Evolutionary conservation across 305 asterid species (phyloP).

Genomic region (Fraxinus latifolia): DNA sequence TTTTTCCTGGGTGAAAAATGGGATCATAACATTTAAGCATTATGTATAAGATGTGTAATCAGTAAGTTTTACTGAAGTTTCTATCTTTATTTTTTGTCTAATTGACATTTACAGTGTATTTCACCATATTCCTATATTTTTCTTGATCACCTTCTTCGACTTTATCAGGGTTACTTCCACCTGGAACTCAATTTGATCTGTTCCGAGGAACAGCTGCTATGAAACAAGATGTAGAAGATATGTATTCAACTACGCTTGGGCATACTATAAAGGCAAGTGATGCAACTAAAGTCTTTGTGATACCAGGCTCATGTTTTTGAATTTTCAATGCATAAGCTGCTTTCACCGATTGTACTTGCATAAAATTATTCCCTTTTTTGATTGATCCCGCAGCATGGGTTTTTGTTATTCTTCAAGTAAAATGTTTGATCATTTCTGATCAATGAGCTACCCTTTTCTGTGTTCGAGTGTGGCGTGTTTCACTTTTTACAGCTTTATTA

Average conservation of each 20-base stretch:
- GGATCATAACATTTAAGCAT: neutral
- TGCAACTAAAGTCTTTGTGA: constrained; percentile 11
- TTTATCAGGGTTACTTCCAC: constrained; percentile 83
- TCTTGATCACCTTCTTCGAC: constrained; percentile 17
- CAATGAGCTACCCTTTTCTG: neutral
- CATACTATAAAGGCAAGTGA: constrained; percentile 77
- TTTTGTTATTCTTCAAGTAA: neutral
- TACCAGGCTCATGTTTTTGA: neutral
- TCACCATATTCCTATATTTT: neutral
- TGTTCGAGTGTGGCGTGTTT: neutral
- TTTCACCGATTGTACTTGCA: neutral
- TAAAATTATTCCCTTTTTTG: neutral
- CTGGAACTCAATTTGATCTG: constrained; percentile 96
- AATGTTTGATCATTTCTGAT: neutral
- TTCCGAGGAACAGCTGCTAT: constrained; percentile 98
- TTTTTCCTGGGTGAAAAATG: neutral
- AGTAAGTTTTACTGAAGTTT: constrained; percentile 14
- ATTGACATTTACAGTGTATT: constrained; percentile 1
- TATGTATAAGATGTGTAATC: neutral
- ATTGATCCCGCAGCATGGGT: neutral
- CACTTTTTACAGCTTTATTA: neutral
- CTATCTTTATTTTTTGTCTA: neutral
- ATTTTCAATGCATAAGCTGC: neutral
- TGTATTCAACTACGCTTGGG: constrained; percentile 82
- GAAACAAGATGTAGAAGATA: constrained; percentile 97